phyloP scores from a whole-genome alignment of 2,329 filamentous ascomycete genomes.

The Fulvia fulva region DNA sequence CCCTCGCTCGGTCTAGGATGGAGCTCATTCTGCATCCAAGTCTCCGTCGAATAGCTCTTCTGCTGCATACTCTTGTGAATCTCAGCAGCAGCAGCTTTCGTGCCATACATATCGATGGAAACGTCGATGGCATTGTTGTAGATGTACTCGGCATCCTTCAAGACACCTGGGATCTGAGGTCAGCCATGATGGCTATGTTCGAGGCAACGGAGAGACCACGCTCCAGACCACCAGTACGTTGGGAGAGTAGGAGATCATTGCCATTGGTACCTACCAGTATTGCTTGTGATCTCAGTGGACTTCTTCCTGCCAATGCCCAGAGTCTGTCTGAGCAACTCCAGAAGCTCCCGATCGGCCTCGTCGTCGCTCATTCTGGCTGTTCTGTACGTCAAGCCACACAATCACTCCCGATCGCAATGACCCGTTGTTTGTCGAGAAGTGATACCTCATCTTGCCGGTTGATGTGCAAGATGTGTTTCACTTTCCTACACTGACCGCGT shows the following conservation, averaged over 20 bases:
- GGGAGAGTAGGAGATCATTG: neutral
- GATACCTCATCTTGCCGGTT: neutral
- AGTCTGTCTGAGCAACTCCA: slow-evolving; percentile 79
- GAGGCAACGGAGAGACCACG: neutral
- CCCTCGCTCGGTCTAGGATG: slow-evolving; percentile 63
- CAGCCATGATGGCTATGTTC: neutral
- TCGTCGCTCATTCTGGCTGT: slow-evolving; percentile 74
- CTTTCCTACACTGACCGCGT: neutral
- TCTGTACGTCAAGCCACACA: neutral
- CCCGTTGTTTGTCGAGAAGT: neutral
- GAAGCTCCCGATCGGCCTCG: slow-evolving; percentile 81
- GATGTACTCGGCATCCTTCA: slow-evolving; percentile 78
- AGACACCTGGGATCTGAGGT: slow-evolving; percentile 61
- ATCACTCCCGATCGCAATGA: neutral
- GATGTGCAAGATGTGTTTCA: neutral
- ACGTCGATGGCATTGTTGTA: slow-evolving; percentile 93
- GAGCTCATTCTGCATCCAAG: slow-evolving; percentile 83
- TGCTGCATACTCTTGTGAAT: slow-evolving; percentile 81
- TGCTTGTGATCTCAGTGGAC: slow-evolving; percentile 25
- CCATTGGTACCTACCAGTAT: slow-evolving; percentile 28
- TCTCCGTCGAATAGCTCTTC: slow-evolving; percentile 76
- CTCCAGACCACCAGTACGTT: neutral
- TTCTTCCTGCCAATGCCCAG: slow-evolving; percentile 46
- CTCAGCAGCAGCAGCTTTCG: slow-evolving; percentile 72
- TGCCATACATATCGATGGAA: slow-evolving; percentile 75